Percentiles rank a stretch among this genome's conserved stretches.
Evolutionary conservation across 352 stramenopile species (phyloP).

Genomic region (Plasmopara viticola): DNA sequence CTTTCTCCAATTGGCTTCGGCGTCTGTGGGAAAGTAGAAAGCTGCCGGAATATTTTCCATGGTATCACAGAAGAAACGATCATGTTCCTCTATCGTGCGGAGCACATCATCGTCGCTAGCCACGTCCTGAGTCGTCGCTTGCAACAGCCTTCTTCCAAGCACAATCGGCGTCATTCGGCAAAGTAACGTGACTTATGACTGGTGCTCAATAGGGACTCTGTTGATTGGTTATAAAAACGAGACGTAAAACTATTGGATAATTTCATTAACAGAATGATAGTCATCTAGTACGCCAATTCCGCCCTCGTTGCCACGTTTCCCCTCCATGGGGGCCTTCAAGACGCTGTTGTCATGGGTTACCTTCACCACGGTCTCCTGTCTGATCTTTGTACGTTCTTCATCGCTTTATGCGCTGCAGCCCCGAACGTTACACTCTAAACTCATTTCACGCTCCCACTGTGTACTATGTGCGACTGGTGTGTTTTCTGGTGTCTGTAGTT

Average conservation of each 20-base stretch:
- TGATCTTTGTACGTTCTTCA: slow-evolving; percentile 38
- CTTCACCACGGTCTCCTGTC: slow-evolving; percentile 52
- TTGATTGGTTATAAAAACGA: slow-evolving; percentile 17
- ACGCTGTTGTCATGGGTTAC: slow-evolving; percentile 38
- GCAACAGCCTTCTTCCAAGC: slow-evolving; percentile 49
- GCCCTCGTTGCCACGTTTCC: slow-evolving; percentile 10
- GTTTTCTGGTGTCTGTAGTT: slow-evolving; percentile 16
- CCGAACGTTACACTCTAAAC: too few species aligned
- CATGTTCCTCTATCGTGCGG: slow-evolving; percentile 26
- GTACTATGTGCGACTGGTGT: too few species aligned
- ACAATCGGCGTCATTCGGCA: slow-evolving; percentile 29
- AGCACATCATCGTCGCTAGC: slow-evolving; percentile 14
- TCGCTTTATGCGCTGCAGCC: neutral
- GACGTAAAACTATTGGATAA: slow-evolving; percentile 3
- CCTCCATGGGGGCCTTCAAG: slow-evolving; percentile 22
- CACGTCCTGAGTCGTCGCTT: slow-evolving; percentile 16
- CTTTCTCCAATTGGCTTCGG: slow-evolving; percentile 68
- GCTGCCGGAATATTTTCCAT: slow-evolving; percentile 73
- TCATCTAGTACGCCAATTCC: slow-evolving; percentile 8
- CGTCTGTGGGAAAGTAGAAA: slow-evolving; percentile 75
- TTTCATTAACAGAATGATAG: slow-evolving; percentile 6
- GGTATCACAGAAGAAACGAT: slow-evolving; percentile 66
- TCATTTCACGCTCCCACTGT: too few species aligned
- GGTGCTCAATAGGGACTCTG: slow-evolving; percentile 10
- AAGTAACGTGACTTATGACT: slow-evolving; percentile 21